Evolutionary conservation across 179 eudicot species (phyloP), one percentile per base, ranked within the genome.

Genomic region (Silene noctiflora): DNA sequence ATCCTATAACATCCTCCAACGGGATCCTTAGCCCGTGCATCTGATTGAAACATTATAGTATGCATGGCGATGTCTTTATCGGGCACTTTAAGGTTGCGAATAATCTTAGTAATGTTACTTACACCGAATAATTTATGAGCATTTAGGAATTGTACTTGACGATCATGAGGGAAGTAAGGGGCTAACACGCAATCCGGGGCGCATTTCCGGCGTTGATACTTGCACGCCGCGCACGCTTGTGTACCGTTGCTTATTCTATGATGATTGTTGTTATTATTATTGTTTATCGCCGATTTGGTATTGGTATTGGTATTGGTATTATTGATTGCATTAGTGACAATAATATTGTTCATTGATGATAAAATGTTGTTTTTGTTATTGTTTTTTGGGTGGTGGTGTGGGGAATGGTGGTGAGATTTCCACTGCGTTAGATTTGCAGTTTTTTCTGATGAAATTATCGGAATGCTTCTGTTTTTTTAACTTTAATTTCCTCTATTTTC

Each of bases 1-100:
- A 93, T 86, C 17, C 91, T 67, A 11, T 76, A 87, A 71, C 91
- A 89, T 0, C 97, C 99, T 8, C 95, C 95, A 12, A 89, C 96
- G 8, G 97, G 97, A 73, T 93, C 95, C 39, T 61, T 64, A 3
- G 93, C 95, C 0, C 96, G 87, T 0, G 75, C 86, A 72, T 94
- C 95, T 3, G 97, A 87, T 19, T 92, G 88, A 77, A 72, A 91
- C 19, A 88, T 86, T 6, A 92, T 92, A 25, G 92, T 87, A 0
- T 84, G 69, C 96, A 91, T 92, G 31, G 96, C 96, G 8, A 77
- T 68, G 75, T 90, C 93, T 33, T 84, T 91, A 0, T 87, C 75
- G 0, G 75, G 83, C 5, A 77, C 84, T 14, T 72, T 81, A 55
- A 91, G 85, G 78, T 80, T 27, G 0, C 82, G 81, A 9, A 93